Evolutionary conservation across 2,329 filamentous ascomycete genomes (phyloP).

Genomic region (Microcyclospora tardicrescens): DNA sequence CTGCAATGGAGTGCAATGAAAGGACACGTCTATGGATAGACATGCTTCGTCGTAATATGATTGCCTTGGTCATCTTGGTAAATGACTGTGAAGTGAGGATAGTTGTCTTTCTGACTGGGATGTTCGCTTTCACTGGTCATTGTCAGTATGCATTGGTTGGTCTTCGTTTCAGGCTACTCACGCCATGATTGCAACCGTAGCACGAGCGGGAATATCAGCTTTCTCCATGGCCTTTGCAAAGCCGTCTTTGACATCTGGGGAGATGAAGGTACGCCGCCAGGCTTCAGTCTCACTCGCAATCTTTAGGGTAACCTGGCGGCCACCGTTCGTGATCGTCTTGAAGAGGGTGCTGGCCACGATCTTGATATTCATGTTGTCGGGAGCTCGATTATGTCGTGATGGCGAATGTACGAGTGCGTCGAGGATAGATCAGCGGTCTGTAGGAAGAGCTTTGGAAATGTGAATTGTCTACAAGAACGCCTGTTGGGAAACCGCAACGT

Average conservation of each 20-base stretch:
- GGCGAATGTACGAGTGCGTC: too few species aligned
- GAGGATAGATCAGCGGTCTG: too few species aligned
- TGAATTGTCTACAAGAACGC: too few species aligned
- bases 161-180: not conserved
- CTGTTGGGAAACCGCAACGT: too few species aligned
- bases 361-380: too few species aligned
- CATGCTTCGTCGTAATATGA: constrained; percentile 1
- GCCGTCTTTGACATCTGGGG: not conserved
- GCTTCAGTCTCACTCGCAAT: not conserved
- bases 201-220: constrained; percentile 1
- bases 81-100: constrained; percentile 1
- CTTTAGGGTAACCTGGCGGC: not conserved
- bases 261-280: not conserved
- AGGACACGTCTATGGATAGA: constrained; percentile 2
- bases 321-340: not conserved
- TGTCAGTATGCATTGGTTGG: not conserved
- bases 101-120: constrained; percentile 1
- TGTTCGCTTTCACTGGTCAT: not conserved
- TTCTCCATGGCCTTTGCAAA: constrained; percentile 2
- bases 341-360: too few species aligned
- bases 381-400: too few species aligned
- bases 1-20: too few species aligned
- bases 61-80: constrained; percentile 2
- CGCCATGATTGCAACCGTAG: constrained; percentile 1
- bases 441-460: too few species aligned